Base-by-base conservation (phyloP, 768 basidiomycete species). In the Phylloporus sp. region DNA sequence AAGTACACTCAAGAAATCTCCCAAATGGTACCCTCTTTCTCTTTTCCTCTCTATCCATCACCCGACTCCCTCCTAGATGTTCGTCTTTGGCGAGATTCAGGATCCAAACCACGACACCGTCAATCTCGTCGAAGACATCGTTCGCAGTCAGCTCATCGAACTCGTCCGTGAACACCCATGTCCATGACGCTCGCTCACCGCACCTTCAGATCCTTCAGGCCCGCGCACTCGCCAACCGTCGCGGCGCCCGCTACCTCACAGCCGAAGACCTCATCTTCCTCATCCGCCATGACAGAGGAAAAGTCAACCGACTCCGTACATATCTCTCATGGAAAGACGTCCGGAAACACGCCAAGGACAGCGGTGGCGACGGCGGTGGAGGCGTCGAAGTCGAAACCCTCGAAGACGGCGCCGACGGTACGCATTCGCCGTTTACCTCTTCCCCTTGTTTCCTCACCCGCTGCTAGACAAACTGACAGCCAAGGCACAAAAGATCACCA, bases 251-350 rank as follows among this genome's bases (percentile, higher is more conserved):
- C 18, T 90, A 84, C 54, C 76, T 95, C 31, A 82, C 88, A 3
- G 86, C 92, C 1, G 94, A 98, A 66, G 94, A 98, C 66, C 83
- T 98, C 45, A 91, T 98, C 55, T 97, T 96, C 56, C 84, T 96
- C 60, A 92, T 98, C 59, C 84, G 94, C 6, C 86, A 95, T 57
- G 94, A 98, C 69, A 73, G 89, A 53, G 88, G 86, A 8, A 96
- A 95, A 65, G 90, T 98, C 52, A 95, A 96, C 68, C 77, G 94
- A 35, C 73, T 98, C 23, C 71, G 91, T 27, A 95, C 90, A 9
- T 98, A 96, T 61, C 77, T 98, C 20, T 90, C 89, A 0, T 98
- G 94, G 94, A 96, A 95, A 60, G 94, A 96, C 55, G 94, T 97
- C 15, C 80, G 94, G 13, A 96, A 95, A 59, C 89, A 91, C 49